These are phyloP conservation scores for Aspergillus puulaauensis DNA, from an alignment of 2,329 filamentous ascomycete species.

Conservation along the genomic window DNA sequence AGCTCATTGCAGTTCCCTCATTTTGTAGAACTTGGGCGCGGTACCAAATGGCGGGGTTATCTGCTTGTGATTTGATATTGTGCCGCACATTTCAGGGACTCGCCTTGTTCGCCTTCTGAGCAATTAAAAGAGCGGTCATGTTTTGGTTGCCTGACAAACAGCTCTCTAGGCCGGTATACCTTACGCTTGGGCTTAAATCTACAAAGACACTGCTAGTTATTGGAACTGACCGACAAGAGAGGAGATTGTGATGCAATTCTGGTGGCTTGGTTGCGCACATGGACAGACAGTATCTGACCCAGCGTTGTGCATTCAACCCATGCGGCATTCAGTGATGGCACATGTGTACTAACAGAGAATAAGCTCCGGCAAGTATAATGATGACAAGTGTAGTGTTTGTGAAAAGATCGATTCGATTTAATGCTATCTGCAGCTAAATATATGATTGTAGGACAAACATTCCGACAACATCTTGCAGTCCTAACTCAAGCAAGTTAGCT, in stretches of 20 bases:
- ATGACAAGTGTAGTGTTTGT: background rate
- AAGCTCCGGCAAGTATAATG: background rate
- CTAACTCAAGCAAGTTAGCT: conserved; percentile 16
- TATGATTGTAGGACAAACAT: background rate
- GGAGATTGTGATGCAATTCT: background rate
- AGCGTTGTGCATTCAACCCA: background rate
- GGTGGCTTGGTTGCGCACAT: background rate
- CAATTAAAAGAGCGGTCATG: background rate
- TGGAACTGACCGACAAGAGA: background rate
- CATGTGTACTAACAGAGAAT: background rate
- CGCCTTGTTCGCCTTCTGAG: background rate
- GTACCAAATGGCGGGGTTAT: background rate
- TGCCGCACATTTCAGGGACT: background rate
- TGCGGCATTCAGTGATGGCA: background rate
- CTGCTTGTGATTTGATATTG: background rate
- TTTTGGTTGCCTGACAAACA: background rate
- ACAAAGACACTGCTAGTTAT: background rate
- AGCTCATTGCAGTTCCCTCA: background rate
- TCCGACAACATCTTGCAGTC: background rate
- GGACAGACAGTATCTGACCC: background rate
- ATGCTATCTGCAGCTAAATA: background rate
- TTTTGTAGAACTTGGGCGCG: background rate
- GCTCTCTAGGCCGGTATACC: background rate
- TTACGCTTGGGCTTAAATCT: background rate
- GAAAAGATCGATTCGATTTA: background rate